Evolutionary conservation across 2,329 filamentous ascomycete species (phyloP).

Genomic region (Fusarium graminum): DNA sequence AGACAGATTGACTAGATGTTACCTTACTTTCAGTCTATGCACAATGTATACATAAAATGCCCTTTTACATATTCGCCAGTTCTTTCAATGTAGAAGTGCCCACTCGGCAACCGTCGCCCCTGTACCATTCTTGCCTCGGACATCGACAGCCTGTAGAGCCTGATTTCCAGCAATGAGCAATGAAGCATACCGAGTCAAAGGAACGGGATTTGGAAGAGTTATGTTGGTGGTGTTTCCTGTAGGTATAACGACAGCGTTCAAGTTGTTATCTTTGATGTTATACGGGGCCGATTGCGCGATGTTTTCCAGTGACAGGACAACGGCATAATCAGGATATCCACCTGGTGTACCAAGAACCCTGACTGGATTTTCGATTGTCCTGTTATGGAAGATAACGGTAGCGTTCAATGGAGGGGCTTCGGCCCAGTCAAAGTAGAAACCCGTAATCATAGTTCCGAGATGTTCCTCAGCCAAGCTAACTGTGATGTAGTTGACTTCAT

Average conservation of each 20-base stretch:
- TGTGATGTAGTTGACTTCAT: background rate
- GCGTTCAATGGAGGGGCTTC: background rate
- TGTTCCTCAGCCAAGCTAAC: background rate
- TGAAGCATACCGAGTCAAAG: background rate
- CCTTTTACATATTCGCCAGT: no score
- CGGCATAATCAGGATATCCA: accelerated
- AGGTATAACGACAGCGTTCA: background rate
- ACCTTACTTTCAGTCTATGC: no score
- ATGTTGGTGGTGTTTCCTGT: background rate
- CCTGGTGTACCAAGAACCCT: accelerated
- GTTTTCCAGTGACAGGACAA: background rate
- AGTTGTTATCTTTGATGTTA: background rate
- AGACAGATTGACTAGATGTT: no score
- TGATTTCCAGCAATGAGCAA: background rate
- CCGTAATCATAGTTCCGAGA: background rate
- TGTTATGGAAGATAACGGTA: slow-evolving; percentile 6
- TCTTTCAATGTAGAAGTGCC: background rate
- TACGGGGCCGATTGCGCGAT: background rate
- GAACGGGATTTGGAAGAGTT: background rate
- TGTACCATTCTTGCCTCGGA: background rate
- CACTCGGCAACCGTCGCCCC: slow-evolving; percentile 10
- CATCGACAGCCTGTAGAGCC: background rate
- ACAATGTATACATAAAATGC: no score
- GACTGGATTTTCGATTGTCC: background rate
- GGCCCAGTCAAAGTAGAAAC: slow-evolving; percentile 5